Evolutionary conservation across 306 rosid genomes (phyloP).

Genomic region (Medicago ruthenica): DNA sequence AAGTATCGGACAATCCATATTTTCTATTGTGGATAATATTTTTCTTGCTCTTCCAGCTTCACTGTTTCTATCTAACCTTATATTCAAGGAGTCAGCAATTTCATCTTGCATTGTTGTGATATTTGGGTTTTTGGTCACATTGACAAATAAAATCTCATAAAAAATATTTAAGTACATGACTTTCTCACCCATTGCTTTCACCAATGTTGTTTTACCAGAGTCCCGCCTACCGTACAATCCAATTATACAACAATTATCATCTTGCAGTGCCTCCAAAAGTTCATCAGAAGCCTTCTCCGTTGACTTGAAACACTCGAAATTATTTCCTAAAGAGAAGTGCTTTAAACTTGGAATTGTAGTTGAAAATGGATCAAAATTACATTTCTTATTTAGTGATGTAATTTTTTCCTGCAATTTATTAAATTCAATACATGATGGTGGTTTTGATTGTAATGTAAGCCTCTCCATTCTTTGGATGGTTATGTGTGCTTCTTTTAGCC

Average conservation of each 20-base stretch:
- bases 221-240: conserved; percentile 28
- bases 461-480: background rate
- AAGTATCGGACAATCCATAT: background rate
- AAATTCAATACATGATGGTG: background rate
- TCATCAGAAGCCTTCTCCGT: background rate
- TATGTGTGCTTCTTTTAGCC: background rate
- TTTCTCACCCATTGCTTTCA: conserved; percentile 22
- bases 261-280: background rate
- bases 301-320: background rate
- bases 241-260: background rate
- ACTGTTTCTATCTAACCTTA: background rate
- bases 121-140: background rate
- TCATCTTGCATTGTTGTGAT: conserved; percentile 25
- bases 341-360: conserved; percentile 24
- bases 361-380: background rate
- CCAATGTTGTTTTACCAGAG: conserved; percentile 37
- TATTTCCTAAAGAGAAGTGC: background rate
- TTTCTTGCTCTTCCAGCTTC: conserved; percentile 8
- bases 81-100: conserved; percentile 23
- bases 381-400: background rate
- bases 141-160: background rate
- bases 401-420: background rate
- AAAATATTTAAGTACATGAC: background rate
- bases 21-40: background rate
- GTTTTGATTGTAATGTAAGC: background rate